Evolutionary conservation across 257 asterid genomes (phyloP), one percentile per base, ranked within the genome.

Genomic region (Schizonepeta tenuifolia): DNA sequence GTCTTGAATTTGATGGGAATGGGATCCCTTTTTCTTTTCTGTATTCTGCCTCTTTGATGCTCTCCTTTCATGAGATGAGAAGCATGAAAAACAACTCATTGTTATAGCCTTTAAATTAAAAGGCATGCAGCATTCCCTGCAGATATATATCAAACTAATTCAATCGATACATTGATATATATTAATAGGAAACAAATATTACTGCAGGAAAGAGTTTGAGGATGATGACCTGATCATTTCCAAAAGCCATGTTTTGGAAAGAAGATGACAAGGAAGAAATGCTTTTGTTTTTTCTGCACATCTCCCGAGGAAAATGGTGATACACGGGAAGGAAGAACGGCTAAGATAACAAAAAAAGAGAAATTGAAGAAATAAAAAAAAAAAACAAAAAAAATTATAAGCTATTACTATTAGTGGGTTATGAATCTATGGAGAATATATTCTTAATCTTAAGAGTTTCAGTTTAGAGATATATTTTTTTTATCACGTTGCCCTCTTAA

Each of bases 81-180:
- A 93, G 74, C 97, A 93, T 51, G 96, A 80, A 79, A 86, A 91
- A 78, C 95, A 89, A 75, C 84, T 85, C 98, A 93, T 91, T 53
- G 46, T 78, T 72, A 71, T 77, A 50, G 68, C 77, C 72, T 75
- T 65, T 9, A 60, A 47, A 41, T 67, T 65, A 47, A 73, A 73
- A 76, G 75, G 69, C 74, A 81, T 35, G 60, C 80, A 75, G 51
- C 79, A 60, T 69, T 67, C 70, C 80, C 73, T 63, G 68, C 9
- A 7, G 10, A 7, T 7, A 9, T 35, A 35, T 35, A 38, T 38
- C 43, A 38, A 8, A 38, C 11, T 31, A 31, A 31, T 31, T 31
- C 36, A 31, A 31, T 31, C 36, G 5, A 31, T 4, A 31, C 0
- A 31, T 31, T 31, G 1, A 38, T 38, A 36, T 7, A 17, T 38